Evolutionary conservation across 1,139 yeast genomes (phyloP).

Genomic region (Scheffersomyces parashehatae): DNA sequence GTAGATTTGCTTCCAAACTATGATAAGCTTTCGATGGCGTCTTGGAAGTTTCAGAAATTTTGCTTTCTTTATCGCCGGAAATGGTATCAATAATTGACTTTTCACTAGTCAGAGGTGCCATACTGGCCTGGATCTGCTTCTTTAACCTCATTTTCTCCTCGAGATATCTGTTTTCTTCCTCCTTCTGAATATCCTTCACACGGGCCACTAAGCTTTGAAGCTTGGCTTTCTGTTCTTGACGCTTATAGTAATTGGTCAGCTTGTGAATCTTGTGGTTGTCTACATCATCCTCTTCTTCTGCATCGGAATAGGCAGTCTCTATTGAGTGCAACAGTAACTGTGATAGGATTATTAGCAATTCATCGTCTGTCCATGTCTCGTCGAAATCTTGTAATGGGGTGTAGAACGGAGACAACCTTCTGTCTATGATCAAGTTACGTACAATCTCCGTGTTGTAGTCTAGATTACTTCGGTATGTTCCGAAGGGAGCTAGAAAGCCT

Average conservation of each 20-base stretch:
- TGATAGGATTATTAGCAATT: slow-evolving; percentile 57
- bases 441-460: slow-evolving; percentile 77
- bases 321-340: slow-evolving; percentile 60
- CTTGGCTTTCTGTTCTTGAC: slow-evolving; percentile 55
- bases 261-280: slow-evolving; percentile 60
- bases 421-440: slow-evolving; percentile 54
- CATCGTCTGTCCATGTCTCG: slow-evolving; percentile 71
- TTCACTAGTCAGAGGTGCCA: not conserved
- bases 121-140: slow-evolving; percentile 7
- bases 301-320: slow-evolving; percentile 54
- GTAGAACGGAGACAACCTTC: slow-evolving; percentile 85
- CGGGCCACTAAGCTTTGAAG: slow-evolving; percentile 51
- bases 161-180: slow-evolving; percentile 49
- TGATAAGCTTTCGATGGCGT: not conserved
- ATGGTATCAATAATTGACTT: not conserved
- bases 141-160: slow-evolving; percentile 34
- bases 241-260: slow-evolving; percentile 46
- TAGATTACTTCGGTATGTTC: slow-evolving; percentile 73
- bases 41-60: not conserved
- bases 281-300: slow-evolving; percentile 53
- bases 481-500: slow-evolving; percentile 82
- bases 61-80: too few species aligned
- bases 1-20: not conserved
- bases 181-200: slow-evolving; percentile 52
- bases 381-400: slow-evolving; percentile 86